A percentile compares a stretch with the other conserved stretches of the same genome.
phyloP scores from a whole-genome alignment of 352 stramenopile genomes.

The Phytopythium vexans region DNA sequence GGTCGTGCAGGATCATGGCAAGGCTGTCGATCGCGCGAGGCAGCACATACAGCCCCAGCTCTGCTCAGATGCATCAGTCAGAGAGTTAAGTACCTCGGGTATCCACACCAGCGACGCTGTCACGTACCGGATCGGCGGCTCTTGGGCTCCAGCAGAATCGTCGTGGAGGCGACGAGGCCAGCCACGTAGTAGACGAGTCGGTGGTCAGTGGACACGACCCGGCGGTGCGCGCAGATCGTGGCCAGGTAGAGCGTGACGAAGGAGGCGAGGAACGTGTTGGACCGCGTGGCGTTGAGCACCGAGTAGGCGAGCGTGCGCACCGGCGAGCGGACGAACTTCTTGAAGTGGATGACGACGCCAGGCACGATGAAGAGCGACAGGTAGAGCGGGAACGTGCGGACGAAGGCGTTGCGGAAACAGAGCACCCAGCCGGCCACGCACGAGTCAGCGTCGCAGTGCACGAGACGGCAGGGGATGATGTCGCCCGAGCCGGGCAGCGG shows the following conservation, averaged over 20 bases:
- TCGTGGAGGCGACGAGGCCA: slow-evolving; percentile 55
- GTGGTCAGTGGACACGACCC: slow-evolving; percentile 54
- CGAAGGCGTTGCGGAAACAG: slow-evolving; percentile 60
- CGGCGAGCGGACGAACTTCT: slow-evolving; percentile 65
- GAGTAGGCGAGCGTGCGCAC: slow-evolving; percentile 49
- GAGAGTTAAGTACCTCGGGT: neutral
- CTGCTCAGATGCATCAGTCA: slow-evolving; percentile 16
- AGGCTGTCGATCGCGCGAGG: slow-evolving; percentile 75
- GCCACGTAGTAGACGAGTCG: slow-evolving; percentile 76
- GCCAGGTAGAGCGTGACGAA: slow-evolving; percentile 75
- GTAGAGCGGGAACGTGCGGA: slow-evolving; percentile 75
- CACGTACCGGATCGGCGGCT: slow-evolving; percentile 66
- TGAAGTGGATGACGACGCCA: slow-evolving; percentile 78
- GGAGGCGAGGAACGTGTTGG: slow-evolving; percentile 70
- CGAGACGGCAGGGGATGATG: slow-evolving; percentile 55
- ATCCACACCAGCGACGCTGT: neutral
- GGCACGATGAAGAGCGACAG: slow-evolving; percentile 85
- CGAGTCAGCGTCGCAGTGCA: slow-evolving; percentile 49
- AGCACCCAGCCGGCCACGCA: slow-evolving; percentile 44
- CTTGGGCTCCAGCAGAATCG: slow-evolving; percentile 79
- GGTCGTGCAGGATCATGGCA: slow-evolving; percentile 72
- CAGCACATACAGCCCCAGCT: slow-evolving; percentile 77
- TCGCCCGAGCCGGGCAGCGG: slow-evolving; percentile 24
- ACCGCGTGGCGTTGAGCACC: slow-evolving; percentile 64
- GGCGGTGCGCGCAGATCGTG: slow-evolving; percentile 57